Evolutionary conservation across 345 rosid genomes (phyloP), one percentile per base, ranked within the genome.

Genomic region (Aquilaria yunnanensis): DNA sequence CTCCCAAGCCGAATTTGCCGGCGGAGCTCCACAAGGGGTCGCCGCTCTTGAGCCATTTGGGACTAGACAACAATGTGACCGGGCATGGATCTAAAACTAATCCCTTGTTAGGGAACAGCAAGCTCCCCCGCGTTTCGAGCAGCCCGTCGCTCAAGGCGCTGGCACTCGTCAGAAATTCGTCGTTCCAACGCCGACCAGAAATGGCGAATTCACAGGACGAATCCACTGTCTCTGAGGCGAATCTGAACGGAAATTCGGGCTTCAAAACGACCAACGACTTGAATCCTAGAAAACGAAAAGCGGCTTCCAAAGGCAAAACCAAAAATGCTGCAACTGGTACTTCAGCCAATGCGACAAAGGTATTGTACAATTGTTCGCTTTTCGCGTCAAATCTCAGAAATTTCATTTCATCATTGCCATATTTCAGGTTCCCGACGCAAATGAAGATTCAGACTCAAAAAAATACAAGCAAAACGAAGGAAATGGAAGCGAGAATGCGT

Each of bases 221-320:
- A 60, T 82, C 90, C 53, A 74, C 85, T 1, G 68, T 83, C 55
- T 80, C 84, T 6, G 82, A 77, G 12, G 81, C 65, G 23, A 62
- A 72, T 51, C 81, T 83, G 5, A 53, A 58, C 16, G 80, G 59
- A 14, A 72, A 76, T 49, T 51, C 55, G 11, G 72, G 46, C 49
- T 32, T 53, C 3, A 74, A 63, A 46, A 62, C 53, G 14, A 61
- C 74, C 51, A 67, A 67, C 47, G 81, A 79, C 47, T n/a, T 50
- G 32, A 73, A 76, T 68, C 63, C 81, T 72, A 81, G 78, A 81
- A 89, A 92, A 80, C 81, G 96, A 67, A 89, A 79, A 64, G 65
- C 82, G 16, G 70, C 46, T 59, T 51, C 79, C 52, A 77, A 71
- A 67, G 83, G 67, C 3, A 87, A 84, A 68, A 62, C 78, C 1